Percentiles rank a stretch among this genome's conserved stretches.
Conservation (phyloP, 495 filamentous ascomycete species). For the Peziza echinospora region DNA sequence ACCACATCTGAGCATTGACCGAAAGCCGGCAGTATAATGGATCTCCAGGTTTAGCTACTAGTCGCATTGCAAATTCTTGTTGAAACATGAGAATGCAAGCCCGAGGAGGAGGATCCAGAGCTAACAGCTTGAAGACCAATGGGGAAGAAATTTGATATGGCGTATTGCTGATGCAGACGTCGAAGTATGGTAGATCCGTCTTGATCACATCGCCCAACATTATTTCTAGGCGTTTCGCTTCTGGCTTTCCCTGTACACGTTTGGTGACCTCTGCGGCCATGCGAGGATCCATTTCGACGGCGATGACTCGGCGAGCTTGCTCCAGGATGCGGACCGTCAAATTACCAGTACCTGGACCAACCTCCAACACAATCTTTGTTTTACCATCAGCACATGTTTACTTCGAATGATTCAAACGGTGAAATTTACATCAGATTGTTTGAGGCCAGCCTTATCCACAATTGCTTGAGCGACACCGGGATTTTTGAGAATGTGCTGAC, state of each 20-base stretch:
- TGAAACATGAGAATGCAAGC: constrained; percentile 78
- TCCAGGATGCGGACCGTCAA: constrained; percentile 75
- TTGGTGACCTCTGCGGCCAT: constrained; percentile 97
- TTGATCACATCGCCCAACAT: constrained; percentile 89
- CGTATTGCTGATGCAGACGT: constrained; percentile 84
- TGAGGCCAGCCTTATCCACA: constrained; percentile 67
- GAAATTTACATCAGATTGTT: constrained; percentile 58
- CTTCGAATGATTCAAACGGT: not conserved
- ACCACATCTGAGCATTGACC: constrained; percentile 91
- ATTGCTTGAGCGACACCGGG: constrained; percentile 79
- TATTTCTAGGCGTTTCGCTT: constrained; percentile 59
- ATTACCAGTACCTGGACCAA: constrained; percentile 65
- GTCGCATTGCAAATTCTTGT: constrained; percentile 54
- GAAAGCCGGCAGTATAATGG: constrained; percentile 67
- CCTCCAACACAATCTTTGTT: constrained; percentile 41
- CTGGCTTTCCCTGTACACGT: constrained; percentile 66
- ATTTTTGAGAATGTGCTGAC: constrained; percentile 93
- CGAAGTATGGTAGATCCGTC: constrained; percentile 63
- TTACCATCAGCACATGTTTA: not conserved
- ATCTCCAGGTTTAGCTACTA: constrained; percentile 57
- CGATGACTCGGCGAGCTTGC: constrained; percentile 66
- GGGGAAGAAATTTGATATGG: constrained; percentile 87
- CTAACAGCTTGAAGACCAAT: constrained; percentile 75
- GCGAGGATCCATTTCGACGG: constrained; percentile 81
- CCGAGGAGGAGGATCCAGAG: constrained; percentile 51